Conservation (phyloP, 1,284 basidiomycete species). For the Cryptococcus jaspeensis region DNA sequence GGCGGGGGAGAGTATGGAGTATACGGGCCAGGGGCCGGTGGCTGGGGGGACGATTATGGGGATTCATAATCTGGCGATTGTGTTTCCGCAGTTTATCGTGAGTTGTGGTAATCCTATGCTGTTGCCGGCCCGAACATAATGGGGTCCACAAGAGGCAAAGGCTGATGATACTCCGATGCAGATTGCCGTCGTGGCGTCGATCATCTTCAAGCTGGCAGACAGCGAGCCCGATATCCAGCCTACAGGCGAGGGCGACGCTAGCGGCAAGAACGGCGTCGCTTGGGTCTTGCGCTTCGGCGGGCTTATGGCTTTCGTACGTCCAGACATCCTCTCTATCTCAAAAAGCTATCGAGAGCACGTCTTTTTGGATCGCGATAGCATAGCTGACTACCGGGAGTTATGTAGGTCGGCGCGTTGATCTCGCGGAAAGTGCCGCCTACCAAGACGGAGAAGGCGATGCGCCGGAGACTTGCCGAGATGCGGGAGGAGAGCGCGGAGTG, state of each 20-base stretch:
- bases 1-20: conserved; percentile 52
- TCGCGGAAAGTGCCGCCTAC: conserved; percentile 80
- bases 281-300: conserved; percentile 95
- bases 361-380: too few species aligned
- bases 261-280: conserved; percentile 80
- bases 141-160: background rate
- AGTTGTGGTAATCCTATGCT: conserved; percentile 40
- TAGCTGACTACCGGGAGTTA: background rate
- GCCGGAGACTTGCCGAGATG: conserved; percentile 74
- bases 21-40: conserved; percentile 58
- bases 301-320: conserved; percentile 66
- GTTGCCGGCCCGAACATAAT: background rate
- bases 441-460: conserved; percentile 82
- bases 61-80: conserved; percentile 92
- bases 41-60: conserved; percentile 93
- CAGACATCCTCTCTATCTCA: background rate
- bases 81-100: conserved; percentile 87
- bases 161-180: conserved; percentile 39
- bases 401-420: conserved; percentile 64
- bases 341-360: too few species aligned
- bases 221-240: conserved; percentile 43
- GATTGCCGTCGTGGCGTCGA: conserved; percentile 83
- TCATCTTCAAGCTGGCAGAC: conserved; percentile 82
- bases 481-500: conserved; percentile 55
- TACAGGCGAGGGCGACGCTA: conserved; percentile 53